Evolutionary conservation across 768 basidiomycete genomes (phyloP), one percentile per base, ranked within the genome.

Genomic region (Leucocoprinus birnbaumii): DNA sequence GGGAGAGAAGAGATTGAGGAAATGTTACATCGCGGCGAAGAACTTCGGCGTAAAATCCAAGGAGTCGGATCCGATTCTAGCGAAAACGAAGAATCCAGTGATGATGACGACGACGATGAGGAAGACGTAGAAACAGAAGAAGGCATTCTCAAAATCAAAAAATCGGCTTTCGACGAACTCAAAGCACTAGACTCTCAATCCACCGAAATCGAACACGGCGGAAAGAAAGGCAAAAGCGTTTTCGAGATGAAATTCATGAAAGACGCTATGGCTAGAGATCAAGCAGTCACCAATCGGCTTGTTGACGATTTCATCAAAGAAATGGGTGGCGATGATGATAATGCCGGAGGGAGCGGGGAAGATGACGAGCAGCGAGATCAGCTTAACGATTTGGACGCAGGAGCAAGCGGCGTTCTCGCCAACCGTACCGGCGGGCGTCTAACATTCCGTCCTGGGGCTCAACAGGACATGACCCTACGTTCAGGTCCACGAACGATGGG

Each of bases 191-290:
- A 81, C 19, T 65, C 66, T 9, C 76, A 68, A 9, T 68, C 67
- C 11, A 52, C 49, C 16, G 59, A 55, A 5, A 53, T 60, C 24
- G 57, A 61, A 25, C 61, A 40, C 21, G 72, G 66, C 34, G 51
- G 19, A 19, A 70, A 72, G 63, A 81, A 80, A 61, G 70, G 75
- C 47, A 89, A 87, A 70, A 83, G 89, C 57, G 79, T 98, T 9
- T 89, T 97, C 66, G 80, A 84, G 59, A 98, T 98, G 97, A 98
- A 97, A 72, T 99, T 98, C 71, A 99, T 99, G 96, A 87, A 89
- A 68, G 88, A 94, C 44, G 95, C 93, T 0, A 85, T 89, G 74
- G 82, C 82, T 3, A 77, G 91, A 59, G 80, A 86, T 53, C 72
- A 80, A 61, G 73, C 67, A 8, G 75, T 77, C 51, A 83, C 81